Base-by-base conservation (phyloP, 805 yeast genomes). In the Metschnikowia cerradonensis region DNA sequence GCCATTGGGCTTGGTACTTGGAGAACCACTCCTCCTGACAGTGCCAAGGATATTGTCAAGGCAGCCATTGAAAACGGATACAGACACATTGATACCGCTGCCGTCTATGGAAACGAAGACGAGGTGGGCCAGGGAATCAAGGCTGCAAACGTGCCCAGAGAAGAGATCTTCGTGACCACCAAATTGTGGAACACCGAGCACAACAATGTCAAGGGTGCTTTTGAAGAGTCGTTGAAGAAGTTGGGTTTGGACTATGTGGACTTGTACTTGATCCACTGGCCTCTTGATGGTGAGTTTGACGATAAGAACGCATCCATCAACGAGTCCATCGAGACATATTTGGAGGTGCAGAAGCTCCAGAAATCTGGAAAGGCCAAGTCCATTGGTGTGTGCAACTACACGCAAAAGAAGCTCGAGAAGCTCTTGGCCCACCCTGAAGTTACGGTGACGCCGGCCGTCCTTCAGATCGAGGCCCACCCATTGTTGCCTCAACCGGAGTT, bases 181-280 rank as follows among this genome's bases (percentile, higher is more conserved):
- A 87, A 87, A 63, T 71, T 87, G 54, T 81, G 86, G 85, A 72
- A 76, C 53, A 70, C 81, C n/a, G 75, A 76, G 57, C 83, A 82
- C 70, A 66, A 74, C 54, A 66, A 75, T 52, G 83, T 83, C 10
- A 78, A 62, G 33, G 70, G 62, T n/a, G 86, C 85, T 10, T 67
- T 88, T 35, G 77, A 81, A 13, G 71, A 67, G 45, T 84, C 91
- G 6, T 73, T 88, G 62, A 61, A 76, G 60, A 81, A 83, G 61
- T 73, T 88, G 39, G 65, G 60, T 14, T 65, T 88, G 44, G 79
- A 74, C n/a, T 88, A 87, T 61, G 86, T 88, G 54, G 96, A 89
- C 62, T 67, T 88, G 52, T 67, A 84, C 41, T 71, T 88, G 59
- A 82, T 88, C 55, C 87, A 82, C 60, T 74, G 81, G 48, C 86